These are phyloP conservation scores for Bauhinia variegata DNA, from an alignment of 306 rosid species.

Conservation along the genomic window DNA sequence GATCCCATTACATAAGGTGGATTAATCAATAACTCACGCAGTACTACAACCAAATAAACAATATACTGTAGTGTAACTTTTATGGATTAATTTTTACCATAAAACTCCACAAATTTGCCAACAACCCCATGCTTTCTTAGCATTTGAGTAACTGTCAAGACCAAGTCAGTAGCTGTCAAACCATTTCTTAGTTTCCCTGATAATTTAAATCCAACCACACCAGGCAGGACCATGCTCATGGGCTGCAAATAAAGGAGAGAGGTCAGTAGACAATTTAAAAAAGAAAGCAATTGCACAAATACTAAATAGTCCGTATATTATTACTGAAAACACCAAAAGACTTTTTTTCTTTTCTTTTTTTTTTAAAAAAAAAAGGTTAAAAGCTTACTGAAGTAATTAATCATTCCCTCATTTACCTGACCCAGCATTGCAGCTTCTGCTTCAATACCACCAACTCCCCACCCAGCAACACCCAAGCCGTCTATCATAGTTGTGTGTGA, in stretches of 20 bases:
- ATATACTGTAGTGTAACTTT: neutral
- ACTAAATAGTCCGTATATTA: conserved; percentile 10
- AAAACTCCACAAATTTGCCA: conserved; percentile 95
- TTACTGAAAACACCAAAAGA: neutral
- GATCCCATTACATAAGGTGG: conserved; percentile 15
- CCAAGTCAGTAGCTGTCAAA: conserved; percentile 97
- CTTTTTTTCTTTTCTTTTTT: too few species aligned
- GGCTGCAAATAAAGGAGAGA: conserved; percentile 57
- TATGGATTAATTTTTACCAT: conserved; percentile 55
- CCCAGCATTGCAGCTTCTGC: conserved; percentile 99
- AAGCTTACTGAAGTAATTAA: neutral
- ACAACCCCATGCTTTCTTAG: conserved; percentile 97
- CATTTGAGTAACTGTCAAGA: conserved; percentile 91
- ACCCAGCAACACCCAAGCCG: conserved; percentile 98
- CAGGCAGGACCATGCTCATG: conserved; percentile 99
- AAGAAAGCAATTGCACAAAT: conserved; percentile 21
- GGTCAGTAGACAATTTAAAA: conserved; percentile 9
- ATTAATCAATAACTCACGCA: conserved; percentile 30
- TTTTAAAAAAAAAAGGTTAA: too few species aligned
- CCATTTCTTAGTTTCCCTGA: conserved; percentile 80
- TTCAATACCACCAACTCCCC: conserved; percentile 99
- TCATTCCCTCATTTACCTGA: conserved; percentile 56
- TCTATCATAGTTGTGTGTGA: conserved; percentile 99
- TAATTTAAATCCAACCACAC: conserved; percentile 93
- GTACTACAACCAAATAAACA: conserved; percentile 11